phyloP scores from a whole-genome alignment of 2,329 filamentous ascomycete species.

The Paramyrothecium roridum region DNA sequence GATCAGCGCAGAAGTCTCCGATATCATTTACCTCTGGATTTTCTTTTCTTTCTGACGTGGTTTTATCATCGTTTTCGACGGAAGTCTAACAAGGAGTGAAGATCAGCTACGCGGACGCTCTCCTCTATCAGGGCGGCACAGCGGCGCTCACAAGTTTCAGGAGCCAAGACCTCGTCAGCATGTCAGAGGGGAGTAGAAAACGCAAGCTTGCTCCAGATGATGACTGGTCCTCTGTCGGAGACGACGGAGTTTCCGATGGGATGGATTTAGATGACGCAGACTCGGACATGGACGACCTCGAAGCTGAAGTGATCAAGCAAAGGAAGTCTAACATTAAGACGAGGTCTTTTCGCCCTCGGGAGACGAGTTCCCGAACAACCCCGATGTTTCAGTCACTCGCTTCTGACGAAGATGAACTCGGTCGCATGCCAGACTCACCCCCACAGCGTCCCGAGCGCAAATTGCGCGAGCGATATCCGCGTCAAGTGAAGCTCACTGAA shows the following conservation, averaged over 20 bases:
- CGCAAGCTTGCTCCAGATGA: slow-evolving; percentile 24
- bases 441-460: slow-evolving; percentile 5
- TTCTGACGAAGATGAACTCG: slow-evolving; percentile 5
- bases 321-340: slow-evolving; percentile 6
- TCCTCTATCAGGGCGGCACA: slow-evolving; percentile 27
- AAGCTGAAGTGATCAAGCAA: slow-evolving; percentile 2
- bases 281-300: slow-evolving; percentile 10
- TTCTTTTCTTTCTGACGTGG: no score
- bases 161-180: slow-evolving; percentile 13
- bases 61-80: no score
- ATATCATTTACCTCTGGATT: no score
- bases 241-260: slow-evolving; percentile 17
- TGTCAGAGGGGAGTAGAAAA: slow-evolving; percentile 18
- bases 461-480: slow-evolving; percentile 20
- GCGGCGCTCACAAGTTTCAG: slow-evolving; percentile 20
- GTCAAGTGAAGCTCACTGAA: slow-evolving; percentile 15
- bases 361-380: slow-evolving; percentile 11
- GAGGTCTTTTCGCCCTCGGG: slow-evolving; percentile 20
- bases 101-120: slow-evolving; percentile 25
- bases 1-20: no score
- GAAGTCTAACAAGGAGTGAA: slow-evolving; percentile 18
- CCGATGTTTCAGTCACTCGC: neutral
- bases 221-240: slow-evolving; percentile 22
- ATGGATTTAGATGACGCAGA: slow-evolving; percentile 24
- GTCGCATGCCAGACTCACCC: no score